Base-by-base conservation (phyloP, 495 filamentous ascomycete genomes). In the Podospora pseudocomata region DNA sequence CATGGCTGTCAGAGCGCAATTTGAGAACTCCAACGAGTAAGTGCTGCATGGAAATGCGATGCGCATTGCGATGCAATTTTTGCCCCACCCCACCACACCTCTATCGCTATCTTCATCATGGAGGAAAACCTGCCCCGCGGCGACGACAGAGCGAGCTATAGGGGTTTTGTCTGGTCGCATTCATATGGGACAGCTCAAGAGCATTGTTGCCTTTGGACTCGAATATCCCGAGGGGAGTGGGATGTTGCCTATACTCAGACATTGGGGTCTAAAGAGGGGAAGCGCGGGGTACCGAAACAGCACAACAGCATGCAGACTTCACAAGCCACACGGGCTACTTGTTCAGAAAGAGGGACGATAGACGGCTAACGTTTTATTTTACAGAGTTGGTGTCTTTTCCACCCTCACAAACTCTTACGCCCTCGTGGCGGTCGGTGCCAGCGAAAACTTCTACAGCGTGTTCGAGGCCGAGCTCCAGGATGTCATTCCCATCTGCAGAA, bases 1-100 rank as follows among this genome's bases (percentile, higher is more conserved):
- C 75, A 93, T 93, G 91, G 88, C 91, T 81, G 91, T 93, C 62
- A 88, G 91, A 78, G 90, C 91, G 66, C 90, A 95, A 83, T 99
- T 98, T 78, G 95, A 98, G 82, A 97, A 97, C 83, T 97, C 92
- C 71, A 97, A 98, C 85, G 95, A 98, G 95, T 98, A 80, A 68
- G 69, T 20, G 57, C 32, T 57, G 55, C 77, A 87, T 83, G 23
- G 23, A 23, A 32, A 32, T 67, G 49, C 70, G 63, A 77, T 58
- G 55, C 55, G n/a, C 7, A 20, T 58, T 32, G 30, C 30, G 30
- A 32, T 32, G 30, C 30, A 32, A 58, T 20, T 26, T 49, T 49
- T 49, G 39, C 39, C 39, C 44, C 67, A 67, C 72, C 60, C 71
- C 71, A 68, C 67, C 68, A 62, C 7, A 4, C 7, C 30, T 55